Evolutionary conservation across 129 eudicot genomes (phyloP).

Genomic region (Flaveria bidentis): DNA sequence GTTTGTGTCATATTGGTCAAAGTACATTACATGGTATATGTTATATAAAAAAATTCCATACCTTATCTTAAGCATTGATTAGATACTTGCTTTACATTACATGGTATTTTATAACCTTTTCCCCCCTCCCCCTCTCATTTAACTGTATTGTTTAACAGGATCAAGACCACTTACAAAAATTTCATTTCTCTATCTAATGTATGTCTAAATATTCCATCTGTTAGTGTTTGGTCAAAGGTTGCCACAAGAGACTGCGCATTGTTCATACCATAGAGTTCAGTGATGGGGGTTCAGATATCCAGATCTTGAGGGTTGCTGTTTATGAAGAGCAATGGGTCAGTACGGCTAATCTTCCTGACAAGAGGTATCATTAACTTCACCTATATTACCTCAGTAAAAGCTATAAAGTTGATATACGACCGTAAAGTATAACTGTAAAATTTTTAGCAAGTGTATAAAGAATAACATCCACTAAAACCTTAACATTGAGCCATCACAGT

Average conservation of each 20-base stretch:
- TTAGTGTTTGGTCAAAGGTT: conserved; percentile 98
- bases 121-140: too few species aligned
- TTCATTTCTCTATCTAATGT: background rate
- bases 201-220: conserved; percentile 36
- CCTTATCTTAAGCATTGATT: background rate
- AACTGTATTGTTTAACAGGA: background rate
- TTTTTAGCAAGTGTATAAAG: too few species aligned
- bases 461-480: too few species aligned
- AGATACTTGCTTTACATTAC: background rate
- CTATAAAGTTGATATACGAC: background rate
- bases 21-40: background rate
- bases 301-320: conserved; percentile 91
- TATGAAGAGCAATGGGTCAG: conserved; percentile 97
- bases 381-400: background rate
- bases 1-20: too few species aligned
- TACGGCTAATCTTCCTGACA: conserved; percentile 72
- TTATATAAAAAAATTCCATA: background rate
- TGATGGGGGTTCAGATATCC: conserved; percentile 94
- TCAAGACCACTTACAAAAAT: background rate
- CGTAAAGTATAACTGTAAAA: background rate
- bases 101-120: conserved; percentile 2
- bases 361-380: conserved; percentile 51
- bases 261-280: conserved; percentile 97
- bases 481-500: too few species aligned
- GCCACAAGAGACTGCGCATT: conserved; percentile 94